A percentile compares a stretch with the other conserved stretches of the same genome.
phyloP scores from a whole-genome alignment of 345 rosid genomes.

The Eucalyptus erythrocorys region DNA sequence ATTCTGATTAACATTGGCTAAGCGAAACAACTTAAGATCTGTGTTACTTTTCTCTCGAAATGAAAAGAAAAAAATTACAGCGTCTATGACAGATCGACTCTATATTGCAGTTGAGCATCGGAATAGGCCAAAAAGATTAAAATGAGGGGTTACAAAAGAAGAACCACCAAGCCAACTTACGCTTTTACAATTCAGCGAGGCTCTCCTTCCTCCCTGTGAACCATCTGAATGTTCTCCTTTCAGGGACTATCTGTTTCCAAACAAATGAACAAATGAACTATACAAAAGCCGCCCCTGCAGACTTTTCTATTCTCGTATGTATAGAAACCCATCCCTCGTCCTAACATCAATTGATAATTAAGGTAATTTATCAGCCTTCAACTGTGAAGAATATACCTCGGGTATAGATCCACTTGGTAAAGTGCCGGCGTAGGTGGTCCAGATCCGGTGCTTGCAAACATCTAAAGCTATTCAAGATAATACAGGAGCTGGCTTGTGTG shows the following conservation, averaged over 20 bases:
- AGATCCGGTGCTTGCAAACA: neutral
- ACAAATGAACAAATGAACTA: slow-evolving; percentile 62
- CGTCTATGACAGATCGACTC: neutral
- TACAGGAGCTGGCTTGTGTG: slow-evolving; percentile 6
- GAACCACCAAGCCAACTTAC: neutral
- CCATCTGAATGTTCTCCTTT: slow-evolving; percentile 4
- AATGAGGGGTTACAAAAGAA: neutral
- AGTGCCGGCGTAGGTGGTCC: neutral
- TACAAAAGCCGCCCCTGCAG: slow-evolving; percentile 21
- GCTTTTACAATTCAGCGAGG: slow-evolving; percentile 6
- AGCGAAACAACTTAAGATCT: neutral
- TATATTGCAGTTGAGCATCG: neutral
- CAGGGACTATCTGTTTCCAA: slow-evolving; percentile 13
- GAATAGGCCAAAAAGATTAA: neutral
- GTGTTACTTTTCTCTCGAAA: neutral
- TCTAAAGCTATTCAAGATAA: neutral
- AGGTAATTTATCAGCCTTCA: neutral
- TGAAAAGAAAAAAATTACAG: neutral
- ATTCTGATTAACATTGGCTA: neutral
- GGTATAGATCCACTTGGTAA: neutral
- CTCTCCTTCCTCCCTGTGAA: neutral
- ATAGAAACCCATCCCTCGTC: slow-evolving; percentile 4
- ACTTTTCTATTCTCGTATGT: slow-evolving; percentile 1
- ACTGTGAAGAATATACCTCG: neutral
- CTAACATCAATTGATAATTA: neutral